Conservation (phyloP, 139 green algal genomes). For the Nannochloris sp. region DNA sequence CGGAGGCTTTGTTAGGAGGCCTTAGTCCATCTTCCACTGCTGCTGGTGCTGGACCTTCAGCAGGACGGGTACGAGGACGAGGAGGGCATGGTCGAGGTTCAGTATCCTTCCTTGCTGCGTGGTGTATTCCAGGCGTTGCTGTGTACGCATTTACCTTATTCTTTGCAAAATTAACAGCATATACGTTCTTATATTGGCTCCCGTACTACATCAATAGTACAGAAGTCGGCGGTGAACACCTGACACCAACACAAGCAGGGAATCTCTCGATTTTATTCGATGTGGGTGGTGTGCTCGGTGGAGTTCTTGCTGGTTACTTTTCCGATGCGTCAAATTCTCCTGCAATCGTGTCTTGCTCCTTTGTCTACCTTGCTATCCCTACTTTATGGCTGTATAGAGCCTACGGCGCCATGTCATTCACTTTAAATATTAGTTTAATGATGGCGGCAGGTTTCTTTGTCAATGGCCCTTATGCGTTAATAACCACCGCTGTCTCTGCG, state of each 20-base stretch:
- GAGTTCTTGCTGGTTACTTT: conserved; percentile 78
- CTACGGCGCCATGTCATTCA: conserved; percentile 43
- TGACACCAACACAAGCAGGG: conserved; percentile 63
- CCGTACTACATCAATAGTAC: conserved; percentile 91
- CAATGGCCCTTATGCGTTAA: conserved; percentile 94
- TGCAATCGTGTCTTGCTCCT: conserved; percentile 59
- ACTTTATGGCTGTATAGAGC: conserved; percentile 73
- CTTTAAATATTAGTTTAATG: conserved; percentile 79
- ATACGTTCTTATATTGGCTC: conserved; percentile 98
- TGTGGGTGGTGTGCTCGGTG: conserved; percentile 82
- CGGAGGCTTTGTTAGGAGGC: no score
- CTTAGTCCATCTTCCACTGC: no score
- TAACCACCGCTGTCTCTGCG: conserved; percentile 91
- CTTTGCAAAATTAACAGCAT: conserved; percentile 96
- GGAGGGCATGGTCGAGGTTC: conserved; percentile 13
- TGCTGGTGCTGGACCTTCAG: conserved; percentile 12
- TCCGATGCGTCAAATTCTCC: conserved; percentile 65
- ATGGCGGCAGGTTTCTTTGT: conserved; percentile 83
- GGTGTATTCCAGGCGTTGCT: conserved; percentile 82
- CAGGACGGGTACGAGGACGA: not conserved
- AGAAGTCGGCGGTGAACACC: conserved; percentile 51
- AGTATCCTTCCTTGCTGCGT: conserved; percentile 74
- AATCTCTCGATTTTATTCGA: conserved; percentile 89
- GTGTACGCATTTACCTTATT: conserved; percentile 89
- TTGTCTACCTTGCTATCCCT: conserved; percentile 76